These are phyloP conservation scores for Fragaria ananassa DNA, from an alignment of 306 rosid species.

Conservation along the genomic window DNA sequence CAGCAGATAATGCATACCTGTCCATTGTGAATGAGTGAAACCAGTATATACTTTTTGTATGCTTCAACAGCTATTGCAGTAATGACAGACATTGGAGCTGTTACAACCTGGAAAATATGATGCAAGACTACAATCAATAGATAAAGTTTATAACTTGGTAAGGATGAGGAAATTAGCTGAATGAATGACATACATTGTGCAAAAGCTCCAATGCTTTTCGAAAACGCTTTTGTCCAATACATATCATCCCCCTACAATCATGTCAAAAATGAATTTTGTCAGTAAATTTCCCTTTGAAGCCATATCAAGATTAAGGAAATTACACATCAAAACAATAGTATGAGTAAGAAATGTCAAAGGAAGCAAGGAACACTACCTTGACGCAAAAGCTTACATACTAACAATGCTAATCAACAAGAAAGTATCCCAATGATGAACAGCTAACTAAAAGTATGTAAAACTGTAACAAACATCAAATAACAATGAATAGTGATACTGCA, in stretches of 20 bases:
- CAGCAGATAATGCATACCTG: constrained; percentile 49
- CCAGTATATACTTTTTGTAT: constrained; percentile 79
- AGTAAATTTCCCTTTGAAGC: constrained; percentile 12
- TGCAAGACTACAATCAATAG: constrained; percentile 16
- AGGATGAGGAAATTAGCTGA: constrained; percentile 6
- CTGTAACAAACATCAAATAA: neutral
- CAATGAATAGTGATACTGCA: constrained; percentile 8
- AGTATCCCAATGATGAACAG: neutral
- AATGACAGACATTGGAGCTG: constrained; percentile 75
- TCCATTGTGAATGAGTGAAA: constrained; percentile 83
- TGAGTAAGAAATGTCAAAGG: neutral
- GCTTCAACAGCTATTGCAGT: constrained; percentile 94
- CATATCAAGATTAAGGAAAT: constrained; percentile 1
- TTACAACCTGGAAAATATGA: constrained; percentile 68
- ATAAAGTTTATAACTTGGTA: constrained; percentile 8
- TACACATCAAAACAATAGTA: neutral
- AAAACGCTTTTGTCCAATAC: constrained; percentile 80
- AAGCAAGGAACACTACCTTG: neutral
- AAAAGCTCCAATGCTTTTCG: constrained; percentile 90
- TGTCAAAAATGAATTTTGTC: constrained; percentile 31
- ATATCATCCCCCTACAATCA: constrained; percentile 80
- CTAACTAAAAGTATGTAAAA: neutral
- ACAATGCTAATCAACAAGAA: neutral
- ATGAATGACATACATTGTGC: constrained; percentile 59
- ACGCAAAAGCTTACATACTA: neutral